phyloP scores from a whole-genome alignment of 208 protist genomes.

The Leishmania guyanensis region DNA sequence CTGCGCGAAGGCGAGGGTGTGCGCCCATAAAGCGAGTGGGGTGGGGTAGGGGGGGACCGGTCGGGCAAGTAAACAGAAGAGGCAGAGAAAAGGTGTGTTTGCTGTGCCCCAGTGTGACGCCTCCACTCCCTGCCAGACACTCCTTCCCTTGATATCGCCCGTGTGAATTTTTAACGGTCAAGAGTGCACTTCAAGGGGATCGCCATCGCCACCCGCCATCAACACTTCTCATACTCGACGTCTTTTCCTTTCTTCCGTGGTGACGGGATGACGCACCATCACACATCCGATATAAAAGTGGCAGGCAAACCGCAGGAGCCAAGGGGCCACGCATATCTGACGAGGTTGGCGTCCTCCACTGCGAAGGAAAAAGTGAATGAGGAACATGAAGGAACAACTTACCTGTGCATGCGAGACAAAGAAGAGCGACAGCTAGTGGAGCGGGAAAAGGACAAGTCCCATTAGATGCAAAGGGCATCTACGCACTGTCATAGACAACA shows the following conservation, averaged over 20 bases:
- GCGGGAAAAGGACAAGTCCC: not conserved
- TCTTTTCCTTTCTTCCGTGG: not conserved
- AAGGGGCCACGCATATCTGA: not conserved
- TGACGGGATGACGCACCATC: not conserved
- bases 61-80: not conserved
- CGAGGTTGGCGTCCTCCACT: not conserved
- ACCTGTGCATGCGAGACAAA: no score
- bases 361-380: not conserved
- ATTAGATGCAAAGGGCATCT: not conserved
- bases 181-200: not conserved
- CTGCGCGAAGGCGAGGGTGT: not conserved
- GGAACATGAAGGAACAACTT: not conserved
- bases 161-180: not conserved
- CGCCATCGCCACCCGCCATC: not conserved
- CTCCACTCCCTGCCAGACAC: not conserved
- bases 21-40: not conserved
- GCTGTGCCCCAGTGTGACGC: not conserved
- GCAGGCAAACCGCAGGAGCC: not conserved
- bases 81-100: not conserved
- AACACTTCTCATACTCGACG: not conserved
- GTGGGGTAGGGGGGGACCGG: not conserved
- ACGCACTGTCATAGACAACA: not conserved
- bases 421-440: not conserved
- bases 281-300: not conserved
- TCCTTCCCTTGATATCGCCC: not conserved